Conservation (phyloP, 1,284 basidiomycete species). For the Ceratobasidium sp. region DNA sequence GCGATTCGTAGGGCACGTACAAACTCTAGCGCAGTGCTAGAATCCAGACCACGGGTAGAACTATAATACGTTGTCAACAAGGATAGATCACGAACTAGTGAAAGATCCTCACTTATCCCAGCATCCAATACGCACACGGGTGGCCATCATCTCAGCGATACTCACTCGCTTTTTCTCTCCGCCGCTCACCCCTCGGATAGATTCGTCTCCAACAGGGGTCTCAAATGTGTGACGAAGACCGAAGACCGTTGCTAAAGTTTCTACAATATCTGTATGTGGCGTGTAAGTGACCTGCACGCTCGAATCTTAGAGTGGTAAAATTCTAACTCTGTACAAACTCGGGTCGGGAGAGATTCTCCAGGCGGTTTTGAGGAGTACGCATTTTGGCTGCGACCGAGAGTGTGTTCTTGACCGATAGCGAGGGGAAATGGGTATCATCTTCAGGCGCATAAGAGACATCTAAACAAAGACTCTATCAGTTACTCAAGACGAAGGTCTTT, state of each 20-base stretch:
- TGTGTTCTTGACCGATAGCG: slow-evolving; percentile 76
- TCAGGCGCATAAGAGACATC: slow-evolving; percentile 48
- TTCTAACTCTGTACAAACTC: slow-evolving; percentile 58
- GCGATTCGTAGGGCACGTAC: slow-evolving; percentile 43
- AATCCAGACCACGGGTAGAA: slow-evolving; percentile 60
- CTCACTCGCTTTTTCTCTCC: slow-evolving; percentile 86
- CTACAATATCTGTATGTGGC: slow-evolving; percentile 62
- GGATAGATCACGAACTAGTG: slow-evolving; percentile 56
- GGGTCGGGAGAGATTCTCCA: slow-evolving; percentile 50
- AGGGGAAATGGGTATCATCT: slow-evolving; percentile 80
- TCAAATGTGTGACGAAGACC: slow-evolving; percentile 78
- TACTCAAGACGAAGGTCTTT: neutral
- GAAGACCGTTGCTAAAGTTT: slow-evolving; percentile 72
- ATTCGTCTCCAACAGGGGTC: slow-evolving; percentile 82
- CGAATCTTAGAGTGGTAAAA: too few species aligned
- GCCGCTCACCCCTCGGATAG: slow-evolving; percentile 80
- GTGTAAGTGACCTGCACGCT: too few species aligned
- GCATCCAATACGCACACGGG: slow-evolving; percentile 65
- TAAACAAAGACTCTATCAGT: neutral
- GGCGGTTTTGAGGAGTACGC: slow-evolving; percentile 64
- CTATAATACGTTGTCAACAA: slow-evolving; percentile 55
- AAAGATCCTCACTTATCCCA: slow-evolving; percentile 75
- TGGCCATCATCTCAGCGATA: slow-evolving; percentile 70
- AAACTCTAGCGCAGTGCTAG: slow-evolving; percentile 57
- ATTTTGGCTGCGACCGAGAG: slow-evolving; percentile 70